Percentiles rank a stretch among this genome's conserved stretches.
Conservation (phyloP, 2,329 filamentous ascomycete genomes). For the Ascochyta clinopodiicola region DNA sequence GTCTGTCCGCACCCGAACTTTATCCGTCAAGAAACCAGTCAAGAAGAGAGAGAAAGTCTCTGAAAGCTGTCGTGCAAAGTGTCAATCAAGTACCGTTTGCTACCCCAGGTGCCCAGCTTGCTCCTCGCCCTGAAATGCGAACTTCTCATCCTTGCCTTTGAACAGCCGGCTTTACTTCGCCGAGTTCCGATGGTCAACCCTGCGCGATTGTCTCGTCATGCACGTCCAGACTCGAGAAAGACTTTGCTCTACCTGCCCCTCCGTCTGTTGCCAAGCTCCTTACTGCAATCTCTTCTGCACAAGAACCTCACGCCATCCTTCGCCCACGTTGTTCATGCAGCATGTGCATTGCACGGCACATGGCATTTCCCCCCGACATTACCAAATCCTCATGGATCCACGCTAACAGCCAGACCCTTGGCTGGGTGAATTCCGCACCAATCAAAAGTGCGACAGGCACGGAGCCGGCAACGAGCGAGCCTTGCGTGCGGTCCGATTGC, state of each 20-base stretch:
- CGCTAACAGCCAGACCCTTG: background rate
- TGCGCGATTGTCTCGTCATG: background rate
- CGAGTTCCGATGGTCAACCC: background rate
- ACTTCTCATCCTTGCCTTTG: slow-evolving; percentile 1
- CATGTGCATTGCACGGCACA: background rate
- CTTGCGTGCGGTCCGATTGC: slow-evolving; percentile 5
- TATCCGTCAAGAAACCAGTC: background rate
- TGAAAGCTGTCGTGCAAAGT: background rate
- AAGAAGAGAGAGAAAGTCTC: background rate
- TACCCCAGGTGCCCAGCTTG: background rate
- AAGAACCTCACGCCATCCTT: background rate
- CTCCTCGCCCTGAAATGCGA: background rate
- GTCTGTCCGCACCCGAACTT: background rate
- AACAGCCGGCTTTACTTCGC: slow-evolving; percentile 10
- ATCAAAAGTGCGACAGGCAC: background rate
- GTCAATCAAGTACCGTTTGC: slow-evolving; percentile 2
- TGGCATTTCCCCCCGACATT: background rate
- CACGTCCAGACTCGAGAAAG: slow-evolving; percentile 1
- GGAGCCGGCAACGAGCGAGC: background rate
- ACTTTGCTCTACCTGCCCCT: background rate
- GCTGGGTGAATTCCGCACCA: slow-evolving; percentile 3
- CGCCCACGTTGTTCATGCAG: background rate
- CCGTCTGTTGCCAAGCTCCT: background rate
- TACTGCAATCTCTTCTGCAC: background rate
- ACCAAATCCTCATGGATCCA: slow-evolving; percentile 3